phyloP scores from a whole-genome alignment of 2,329 filamentous ascomycete genomes.

The Colletotrichum agaves region DNA sequence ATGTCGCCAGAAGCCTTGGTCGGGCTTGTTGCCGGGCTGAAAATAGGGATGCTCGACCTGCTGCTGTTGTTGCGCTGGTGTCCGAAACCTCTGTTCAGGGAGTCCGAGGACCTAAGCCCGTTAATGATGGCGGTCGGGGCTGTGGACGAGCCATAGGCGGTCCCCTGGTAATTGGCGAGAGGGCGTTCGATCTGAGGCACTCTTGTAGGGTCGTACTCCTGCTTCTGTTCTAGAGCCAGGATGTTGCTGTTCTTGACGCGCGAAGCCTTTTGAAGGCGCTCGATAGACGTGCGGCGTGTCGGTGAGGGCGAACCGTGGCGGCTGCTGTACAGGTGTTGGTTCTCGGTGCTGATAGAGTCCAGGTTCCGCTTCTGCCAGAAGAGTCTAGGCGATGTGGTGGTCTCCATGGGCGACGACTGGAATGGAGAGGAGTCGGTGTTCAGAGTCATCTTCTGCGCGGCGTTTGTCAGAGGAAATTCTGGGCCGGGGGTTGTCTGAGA shows the following conservation, averaged over 20 bases:
- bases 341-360: conserved; percentile 71
- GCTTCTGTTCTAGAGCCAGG: conserved; percentile 90
- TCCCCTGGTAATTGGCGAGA: conserved; percentile 79
- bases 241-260: conserved; percentile 99
- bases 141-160: conserved; percentile 71
- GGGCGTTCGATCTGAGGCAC: conserved; percentile 85
- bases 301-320: conserved; percentile 73
- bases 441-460: conserved; percentile 71
- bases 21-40: conserved; percentile 59
- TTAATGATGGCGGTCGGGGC: conserved; percentile 47
- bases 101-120: conserved; percentile 62
- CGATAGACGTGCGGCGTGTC: conserved; percentile 87
- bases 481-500: conserved; percentile 36
- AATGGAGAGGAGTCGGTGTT: conserved; percentile 83
- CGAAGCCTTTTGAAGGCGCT: conserved; percentile 93
- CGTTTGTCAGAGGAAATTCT: conserved; percentile 43
- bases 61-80: conserved; percentile 65
- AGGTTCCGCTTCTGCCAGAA: conserved; percentile 90
- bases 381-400: conserved; percentile 78
- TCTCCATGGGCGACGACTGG: conserved; percentile 81
- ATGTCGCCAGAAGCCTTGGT: conserved; percentile 36
- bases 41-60: conserved; percentile 67
- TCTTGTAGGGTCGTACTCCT: conserved; percentile 88
- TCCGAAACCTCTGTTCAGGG: conserved; percentile 51
- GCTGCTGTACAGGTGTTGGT: conserved; percentile 71